A percentile compares a stretch with the other conserved stretches of the same genome.
phyloP scores from a whole-genome alignment of 116 monocot genomes.

The Zostera marina region DNA sequence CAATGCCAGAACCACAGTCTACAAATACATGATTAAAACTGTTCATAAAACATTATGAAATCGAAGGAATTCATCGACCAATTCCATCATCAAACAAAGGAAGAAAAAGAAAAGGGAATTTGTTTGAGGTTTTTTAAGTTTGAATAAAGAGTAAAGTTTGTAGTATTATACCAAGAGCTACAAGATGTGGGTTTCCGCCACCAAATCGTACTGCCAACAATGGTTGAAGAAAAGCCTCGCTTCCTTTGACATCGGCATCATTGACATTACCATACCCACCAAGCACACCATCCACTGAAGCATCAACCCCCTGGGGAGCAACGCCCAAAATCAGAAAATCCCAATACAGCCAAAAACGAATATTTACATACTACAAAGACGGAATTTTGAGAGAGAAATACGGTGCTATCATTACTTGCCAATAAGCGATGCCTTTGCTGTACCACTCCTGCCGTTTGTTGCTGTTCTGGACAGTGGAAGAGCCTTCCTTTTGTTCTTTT shows the following conservation, averaged over 20 bases:
- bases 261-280: slow-evolving; percentile 82
- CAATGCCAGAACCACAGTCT: slow-evolving; percentile 98
- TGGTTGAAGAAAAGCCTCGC: slow-evolving; percentile 58
- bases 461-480: background rate
- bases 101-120: too few species aligned
- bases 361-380: background rate
- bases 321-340: slow-evolving; percentile 5
- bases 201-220: slow-evolving; percentile 54
- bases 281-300: slow-evolving; percentile 83
- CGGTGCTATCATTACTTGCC: slow-evolving; percentile 45
- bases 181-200: slow-evolving; percentile 33
- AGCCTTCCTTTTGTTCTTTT: slow-evolving; percentile 1
- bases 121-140: too few species aligned
- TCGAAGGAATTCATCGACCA: too few species aligned
- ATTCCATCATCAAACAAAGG: too few species aligned
- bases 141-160: background rate
- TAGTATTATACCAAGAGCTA: slow-evolving; percentile 63
- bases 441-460: slow-evolving; percentile 74
- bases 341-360: background rate
- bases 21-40: background rate
- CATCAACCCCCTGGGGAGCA: slow-evolving; percentile 54
- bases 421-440: slow-evolving; percentile 73
- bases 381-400: background rate
- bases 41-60: background rate
- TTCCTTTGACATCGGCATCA: slow-evolving; percentile 70